Evolutionary conservation across 805 yeast species (phyloP).

Genomic region (Starmerella gropengiesseri): DNA sequence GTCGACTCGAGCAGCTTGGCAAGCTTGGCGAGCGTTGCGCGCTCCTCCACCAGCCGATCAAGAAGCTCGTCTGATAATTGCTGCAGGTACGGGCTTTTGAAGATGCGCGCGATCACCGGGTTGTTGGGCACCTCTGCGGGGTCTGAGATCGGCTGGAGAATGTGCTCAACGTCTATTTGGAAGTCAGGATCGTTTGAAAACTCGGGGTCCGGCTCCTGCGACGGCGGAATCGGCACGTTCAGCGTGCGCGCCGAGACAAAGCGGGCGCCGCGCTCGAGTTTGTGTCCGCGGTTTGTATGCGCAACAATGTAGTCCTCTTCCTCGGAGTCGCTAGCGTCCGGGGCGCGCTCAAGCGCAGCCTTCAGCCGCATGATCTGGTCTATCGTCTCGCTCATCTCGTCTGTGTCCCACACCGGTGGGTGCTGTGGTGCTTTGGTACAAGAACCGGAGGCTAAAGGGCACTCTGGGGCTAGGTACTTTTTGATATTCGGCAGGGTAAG

Average conservation of each 20-base stretch:
- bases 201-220: conserved; percentile 26
- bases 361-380: conserved; percentile 25
- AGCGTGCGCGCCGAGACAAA: conserved; percentile 38
- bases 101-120: conserved; percentile 58
- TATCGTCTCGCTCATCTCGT: conserved; percentile 8
- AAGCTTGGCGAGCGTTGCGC: conserved; percentile 58
- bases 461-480: too few relatives aligned
- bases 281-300: conserved; percentile 45
- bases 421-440: too few relatives aligned
- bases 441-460: too few relatives aligned
- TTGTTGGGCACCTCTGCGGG: conserved; percentile 70
- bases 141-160: conserved; percentile 62
- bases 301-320: conserved; percentile 9
- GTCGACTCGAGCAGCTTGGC: conserved; percentile 64
- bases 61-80: conserved; percentile 62
- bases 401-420: too few relatives aligned
- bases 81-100: conserved; percentile 43
- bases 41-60: conserved; percentile 71
- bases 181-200: conserved; percentile 39
- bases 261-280: conserved; percentile 42
- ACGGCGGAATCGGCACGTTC: conserved; percentile 22
- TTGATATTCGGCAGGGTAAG: too few relatives aligned
- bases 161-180: conserved; percentile 11
- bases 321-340: conserved; percentile 28
- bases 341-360: conserved; percentile 27